phyloP scores from a whole-genome alignment of 1,139 yeast genomes.

The Geotrichum bryndzae region DNA sequence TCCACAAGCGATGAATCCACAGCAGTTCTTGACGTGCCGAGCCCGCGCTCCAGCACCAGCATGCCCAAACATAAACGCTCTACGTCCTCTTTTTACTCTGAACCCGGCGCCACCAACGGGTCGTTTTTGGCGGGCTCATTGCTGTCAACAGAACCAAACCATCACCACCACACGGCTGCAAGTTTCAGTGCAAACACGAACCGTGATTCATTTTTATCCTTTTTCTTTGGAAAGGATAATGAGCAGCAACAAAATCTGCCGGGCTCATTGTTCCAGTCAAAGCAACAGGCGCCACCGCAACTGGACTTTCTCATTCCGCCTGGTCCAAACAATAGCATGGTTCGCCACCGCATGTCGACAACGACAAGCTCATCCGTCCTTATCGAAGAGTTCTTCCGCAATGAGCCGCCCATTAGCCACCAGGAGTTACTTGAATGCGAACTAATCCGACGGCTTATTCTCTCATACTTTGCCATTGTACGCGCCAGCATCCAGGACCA shows the following conservation, averaged over 20 bases:
- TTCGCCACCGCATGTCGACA: not conserved
- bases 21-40: not conserved
- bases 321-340: not conserved
- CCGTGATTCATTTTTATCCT: conserved; percentile 77
- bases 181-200: not conserved
- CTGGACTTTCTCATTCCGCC: not conserved
- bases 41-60: not conserved
- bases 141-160: not conserved
- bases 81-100: not conserved
- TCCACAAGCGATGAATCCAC: not conserved
- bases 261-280: not conserved
- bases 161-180: not conserved
- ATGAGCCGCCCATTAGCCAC: conserved; percentile 43
- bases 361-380: not conserved
- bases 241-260: not conserved
- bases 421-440: conserved; percentile 94
- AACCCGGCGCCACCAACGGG: not conserved
- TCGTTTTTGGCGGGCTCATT: conserved; percentile 6
- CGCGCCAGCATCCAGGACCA: conserved; percentile 95
- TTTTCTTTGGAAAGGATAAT: conserved; percentile 81
- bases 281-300: not conserved
- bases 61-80: not conserved
- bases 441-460: conserved; percentile 78
- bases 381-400: not conserved
- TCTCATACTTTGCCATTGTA: conserved; percentile 87